Conservation (phyloP, 1,284 basidiomycete species). For the Anthracocystis walkeri region DNA sequence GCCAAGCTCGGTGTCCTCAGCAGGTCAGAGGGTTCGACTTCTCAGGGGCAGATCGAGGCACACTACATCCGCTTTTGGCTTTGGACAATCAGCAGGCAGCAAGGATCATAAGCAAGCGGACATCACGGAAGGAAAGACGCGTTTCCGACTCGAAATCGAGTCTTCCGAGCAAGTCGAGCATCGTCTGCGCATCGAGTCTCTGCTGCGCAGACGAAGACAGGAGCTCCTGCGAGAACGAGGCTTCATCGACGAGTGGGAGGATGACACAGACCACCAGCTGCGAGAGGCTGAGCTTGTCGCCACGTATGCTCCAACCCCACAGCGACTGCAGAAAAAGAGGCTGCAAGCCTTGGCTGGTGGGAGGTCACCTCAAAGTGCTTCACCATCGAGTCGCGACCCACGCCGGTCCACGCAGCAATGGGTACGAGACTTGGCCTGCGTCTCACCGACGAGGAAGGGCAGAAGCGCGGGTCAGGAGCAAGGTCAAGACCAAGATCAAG, state of each 20-base stretch:
- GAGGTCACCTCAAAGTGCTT: constrained; percentile 1
- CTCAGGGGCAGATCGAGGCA: constrained; percentile 13
- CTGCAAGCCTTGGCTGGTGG: constrained; percentile 15
- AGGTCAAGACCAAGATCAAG: neutral
- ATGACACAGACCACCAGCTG: constrained; percentile 9
- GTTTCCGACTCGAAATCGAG: constrained; percentile 48
- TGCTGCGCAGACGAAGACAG: constrained; percentile 49
- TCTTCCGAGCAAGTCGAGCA: constrained; percentile 45
- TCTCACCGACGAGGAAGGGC: constrained; percentile 15
- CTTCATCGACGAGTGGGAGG: constrained; percentile 21
- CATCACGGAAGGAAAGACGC: neutral
- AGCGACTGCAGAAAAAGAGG: constrained; percentile 26
- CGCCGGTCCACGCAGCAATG: constrained; percentile 31
- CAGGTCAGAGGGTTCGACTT: constrained; percentile 5
- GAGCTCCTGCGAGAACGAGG: constrained; percentile 45
- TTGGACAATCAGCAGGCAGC: neutral
- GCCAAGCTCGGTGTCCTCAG: constrained; percentile 2
- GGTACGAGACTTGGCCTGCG: constrained; percentile 28
- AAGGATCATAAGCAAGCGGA: neutral
- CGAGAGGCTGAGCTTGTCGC: constrained; percentile 46
- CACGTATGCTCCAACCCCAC: constrained; percentile 40
- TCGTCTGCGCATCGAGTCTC: constrained; percentile 34
- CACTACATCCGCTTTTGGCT: constrained; percentile 7
- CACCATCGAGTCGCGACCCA: constrained; percentile 11
- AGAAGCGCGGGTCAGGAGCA: constrained; percentile 6